phyloP scores from a whole-genome alignment of 306 rosid genomes.

The Castanospermum australe region DNA sequence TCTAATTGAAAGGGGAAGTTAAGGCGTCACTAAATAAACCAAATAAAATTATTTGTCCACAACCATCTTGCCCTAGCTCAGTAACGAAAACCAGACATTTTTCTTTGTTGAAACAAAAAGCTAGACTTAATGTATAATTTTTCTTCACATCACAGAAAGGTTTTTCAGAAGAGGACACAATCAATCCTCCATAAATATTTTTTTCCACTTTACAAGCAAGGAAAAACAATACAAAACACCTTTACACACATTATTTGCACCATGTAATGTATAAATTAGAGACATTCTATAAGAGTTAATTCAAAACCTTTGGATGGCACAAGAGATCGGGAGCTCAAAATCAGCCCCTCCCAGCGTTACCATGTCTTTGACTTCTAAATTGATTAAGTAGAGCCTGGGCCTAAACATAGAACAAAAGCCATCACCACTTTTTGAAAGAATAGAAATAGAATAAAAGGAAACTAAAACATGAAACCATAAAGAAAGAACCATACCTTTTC shows the following conservation, averaged over 20 bases:
- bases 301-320: slow-evolving; percentile 43
- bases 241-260: slow-evolving; percentile 63
- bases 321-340: slow-evolving; percentile 20
- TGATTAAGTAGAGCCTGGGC: slow-evolving; percentile 90
- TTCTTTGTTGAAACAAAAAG: slow-evolving; percentile 29
- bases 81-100: slow-evolving; percentile 16
- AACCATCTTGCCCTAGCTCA: slow-evolving; percentile 22
- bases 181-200: slow-evolving; percentile 45
- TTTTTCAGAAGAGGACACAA: slow-evolving; percentile 49
- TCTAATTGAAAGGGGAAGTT: slow-evolving; percentile 2
- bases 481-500: slow-evolving; percentile 66
- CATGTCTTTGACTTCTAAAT: slow-evolving; percentile 93
- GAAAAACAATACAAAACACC: slow-evolving; percentile 46
- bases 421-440: not conserved
- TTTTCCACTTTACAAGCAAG: slow-evolving; percentile 44
- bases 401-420: slow-evolving; percentile 46
- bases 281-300: slow-evolving; percentile 43
- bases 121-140: slow-evolving; percentile 39
- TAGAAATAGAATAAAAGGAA: slow-evolving; percentile 4
- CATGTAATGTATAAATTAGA: slow-evolving; percentile 47
- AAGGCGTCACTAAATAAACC: slow-evolving; percentile 1
- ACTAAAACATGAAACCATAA: slow-evolving; percentile 5
- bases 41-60: slow-evolving; percentile 20
- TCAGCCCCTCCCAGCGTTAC: slow-evolving; percentile 89
- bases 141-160: slow-evolving; percentile 29